Conservation (phyloP, 805 yeast species). For the Hanseniaspora nectarophila region DNA sequence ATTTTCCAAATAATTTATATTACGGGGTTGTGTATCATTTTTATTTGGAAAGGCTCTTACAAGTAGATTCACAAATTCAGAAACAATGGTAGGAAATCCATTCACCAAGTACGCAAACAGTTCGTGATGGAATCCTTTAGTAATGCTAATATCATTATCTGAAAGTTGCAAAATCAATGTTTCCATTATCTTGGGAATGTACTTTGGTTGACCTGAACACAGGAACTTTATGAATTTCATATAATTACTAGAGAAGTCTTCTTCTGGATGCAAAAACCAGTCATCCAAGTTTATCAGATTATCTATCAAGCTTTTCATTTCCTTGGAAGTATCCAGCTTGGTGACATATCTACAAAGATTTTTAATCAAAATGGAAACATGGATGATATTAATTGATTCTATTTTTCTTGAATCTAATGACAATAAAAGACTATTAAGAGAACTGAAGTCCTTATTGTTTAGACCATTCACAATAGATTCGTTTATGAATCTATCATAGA, state of each 20-base stretch:
- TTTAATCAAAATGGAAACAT: conserved; percentile 37
- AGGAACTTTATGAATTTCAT: conserved; percentile 64
- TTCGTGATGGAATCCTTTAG: conserved; percentile 45
- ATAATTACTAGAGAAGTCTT: conserved; percentile 36
- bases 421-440: neutral
- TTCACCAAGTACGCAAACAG: conserved; percentile 52
- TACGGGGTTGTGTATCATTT: conserved; percentile 41
- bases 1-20: conserved; percentile 56
- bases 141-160: conserved; percentile 23
- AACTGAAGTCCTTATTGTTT: neutral
- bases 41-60: conserved; percentile 68
- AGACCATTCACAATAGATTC: conserved; percentile 5
- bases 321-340: conserved; percentile 45
- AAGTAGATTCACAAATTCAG: conserved; percentile 47
- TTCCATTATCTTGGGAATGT: conserved; percentile 74
- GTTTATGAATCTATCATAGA: conserved; percentile 4
- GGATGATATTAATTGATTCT: neutral
- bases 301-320: conserved; percentile 42
- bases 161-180: conserved; percentile 55
- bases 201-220: conserved; percentile 76
- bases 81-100: conserved; percentile 71
- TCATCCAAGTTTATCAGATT: conserved; percentile 47
- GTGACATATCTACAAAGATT: conserved; percentile 54
- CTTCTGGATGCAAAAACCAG: conserved; percentile 46
- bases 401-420: conserved; percentile 2